Evolutionary conservation across 768 basidiomycete genomes (phyloP).

Genomic region (Mycena albidolilacea): DNA sequence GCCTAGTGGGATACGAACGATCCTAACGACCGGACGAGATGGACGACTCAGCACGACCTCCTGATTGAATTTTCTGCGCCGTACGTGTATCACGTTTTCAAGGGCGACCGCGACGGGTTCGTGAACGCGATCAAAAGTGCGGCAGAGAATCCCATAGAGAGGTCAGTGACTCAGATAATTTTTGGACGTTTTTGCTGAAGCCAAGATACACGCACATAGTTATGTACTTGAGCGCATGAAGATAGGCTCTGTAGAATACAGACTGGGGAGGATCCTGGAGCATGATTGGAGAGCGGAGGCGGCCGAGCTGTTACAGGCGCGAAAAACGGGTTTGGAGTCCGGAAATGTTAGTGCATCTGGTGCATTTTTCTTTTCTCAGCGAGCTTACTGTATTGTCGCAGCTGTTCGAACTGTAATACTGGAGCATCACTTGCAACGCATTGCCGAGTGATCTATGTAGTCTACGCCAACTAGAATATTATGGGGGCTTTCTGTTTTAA

Average conservation of each 20-base stretch:
- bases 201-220: not conserved
- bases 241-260: constrained; percentile 8
- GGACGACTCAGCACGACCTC: constrained; percentile 51
- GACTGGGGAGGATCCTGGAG: constrained; percentile 16
- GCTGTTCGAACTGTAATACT: too few species aligned
- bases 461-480: too few species aligned
- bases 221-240: constrained; percentile 25
- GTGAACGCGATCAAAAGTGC: constrained; percentile 47
- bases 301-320: not conserved
- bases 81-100: constrained; percentile 52
- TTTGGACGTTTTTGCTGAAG: not conserved
- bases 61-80: constrained; percentile 48
- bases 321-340: not conserved
- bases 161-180: constrained; percentile 30
- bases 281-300: constrained; percentile 23
- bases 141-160: constrained; percentile 46
- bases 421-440: too few species aligned
- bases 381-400: too few species aligned
- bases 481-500: too few species aligned
- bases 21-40: constrained; percentile 45
- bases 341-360: not conserved
- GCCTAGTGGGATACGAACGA: constrained; percentile 45
- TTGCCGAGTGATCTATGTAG: too few species aligned
- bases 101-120: constrained; percentile 47
- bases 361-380: not conserved